phyloP scores from a whole-genome alignment of 768 basidiomycete species.

The Boletus patriciae region DNA sequence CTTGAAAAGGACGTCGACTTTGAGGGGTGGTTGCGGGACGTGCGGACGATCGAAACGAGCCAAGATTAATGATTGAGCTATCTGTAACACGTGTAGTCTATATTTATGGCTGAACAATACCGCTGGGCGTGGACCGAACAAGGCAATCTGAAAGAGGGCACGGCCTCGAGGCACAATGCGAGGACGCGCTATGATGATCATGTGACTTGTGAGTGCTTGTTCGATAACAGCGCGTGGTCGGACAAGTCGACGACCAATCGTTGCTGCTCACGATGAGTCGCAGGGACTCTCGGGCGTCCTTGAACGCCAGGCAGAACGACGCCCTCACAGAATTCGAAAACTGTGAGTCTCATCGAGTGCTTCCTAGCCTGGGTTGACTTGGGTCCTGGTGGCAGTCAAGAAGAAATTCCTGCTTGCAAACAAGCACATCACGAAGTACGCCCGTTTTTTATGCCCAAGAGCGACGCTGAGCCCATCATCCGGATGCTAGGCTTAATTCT shows the following conservation, averaged over 20 bases:
- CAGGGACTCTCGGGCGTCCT: slow-evolving; percentile 43
- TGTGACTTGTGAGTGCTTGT: slow-evolving; percentile 28
- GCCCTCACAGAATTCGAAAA: slow-evolving; percentile 82
- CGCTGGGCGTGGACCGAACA: slow-evolving; percentile 12
- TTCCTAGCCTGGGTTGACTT: slow-evolving; percentile 8
- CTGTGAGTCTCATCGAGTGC: slow-evolving; percentile 49
- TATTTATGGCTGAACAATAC: slow-evolving; percentile 22
- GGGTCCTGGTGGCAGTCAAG: slow-evolving; percentile 61
- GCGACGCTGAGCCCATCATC: slow-evolving; percentile 8
- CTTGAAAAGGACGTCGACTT: slow-evolving; percentile 61
- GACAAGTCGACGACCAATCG: slow-evolving; percentile 22
- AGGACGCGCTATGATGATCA: slow-evolving; percentile 28
- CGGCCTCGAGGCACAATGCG: slow-evolving; percentile 29
- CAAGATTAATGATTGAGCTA: slow-evolving; percentile 13
- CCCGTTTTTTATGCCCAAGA: slow-evolving; percentile 8
- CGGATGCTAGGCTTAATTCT: slow-evolving; percentile 66
- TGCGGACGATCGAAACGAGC: slow-evolving; percentile 33
- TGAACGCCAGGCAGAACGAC: slow-evolving; percentile 70
- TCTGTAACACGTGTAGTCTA: slow-evolving; percentile 21
- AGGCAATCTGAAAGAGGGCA: slow-evolving; percentile 29
- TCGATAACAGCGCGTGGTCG: slow-evolving; percentile 38
- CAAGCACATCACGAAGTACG: slow-evolving; percentile 88
- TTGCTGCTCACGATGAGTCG: slow-evolving; percentile 33
- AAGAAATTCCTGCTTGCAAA: slow-evolving; percentile 90
- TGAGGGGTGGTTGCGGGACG: slow-evolving; percentile 50